Percentiles rank a stretch among this genome's conserved stretches.
Conservation (phyloP, 1,139 yeast species). For the Zygoascus meyerae region DNA sequence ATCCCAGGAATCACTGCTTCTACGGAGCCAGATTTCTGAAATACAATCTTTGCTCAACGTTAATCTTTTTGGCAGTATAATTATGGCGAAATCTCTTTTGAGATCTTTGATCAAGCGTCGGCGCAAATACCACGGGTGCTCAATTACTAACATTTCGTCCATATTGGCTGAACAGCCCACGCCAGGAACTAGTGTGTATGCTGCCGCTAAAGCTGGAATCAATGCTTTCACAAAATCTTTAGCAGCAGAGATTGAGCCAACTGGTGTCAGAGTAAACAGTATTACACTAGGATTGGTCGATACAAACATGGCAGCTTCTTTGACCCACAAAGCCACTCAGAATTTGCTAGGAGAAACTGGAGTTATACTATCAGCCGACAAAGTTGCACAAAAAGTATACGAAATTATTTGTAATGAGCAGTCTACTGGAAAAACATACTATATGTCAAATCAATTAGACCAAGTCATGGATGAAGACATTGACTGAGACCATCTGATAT, state of each 20-base stretch:
- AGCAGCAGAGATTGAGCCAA: slow-evolving; percentile 53
- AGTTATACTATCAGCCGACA: background rate
- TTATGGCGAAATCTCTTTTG: slow-evolving; percentile 46
- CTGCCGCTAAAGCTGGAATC: slow-evolving; percentile 75
- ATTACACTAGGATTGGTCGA: slow-evolving; percentile 72
- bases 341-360: background rate
- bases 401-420: too few relatives aligned
- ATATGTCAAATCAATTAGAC: too few relatives aligned
- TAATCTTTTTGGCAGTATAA: slow-evolving; percentile 63
- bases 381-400: background rate
- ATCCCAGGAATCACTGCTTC: slow-evolving; percentile 54
- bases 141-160: slow-evolving; percentile 67
- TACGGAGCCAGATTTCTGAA: slow-evolving; percentile 40
- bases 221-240: slow-evolving; percentile 58
- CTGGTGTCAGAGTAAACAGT: slow-evolving; percentile 53
- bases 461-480: too few relatives aligned
- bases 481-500: too few relatives aligned
- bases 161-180: slow-evolving; percentile 48
- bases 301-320: slow-evolving; percentile 54
- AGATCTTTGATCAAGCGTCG: slow-evolving; percentile 46
- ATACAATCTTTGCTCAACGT: slow-evolving; percentile 49
- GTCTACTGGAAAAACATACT: too few relatives aligned
- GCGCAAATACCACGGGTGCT: slow-evolving; percentile 25
- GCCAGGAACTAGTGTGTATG: slow-evolving; percentile 68
- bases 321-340: background rate